Evolutionary conservation across 768 basidiomycete genomes (phyloP).

Genomic region (Lactarius akahatsu): DNA sequence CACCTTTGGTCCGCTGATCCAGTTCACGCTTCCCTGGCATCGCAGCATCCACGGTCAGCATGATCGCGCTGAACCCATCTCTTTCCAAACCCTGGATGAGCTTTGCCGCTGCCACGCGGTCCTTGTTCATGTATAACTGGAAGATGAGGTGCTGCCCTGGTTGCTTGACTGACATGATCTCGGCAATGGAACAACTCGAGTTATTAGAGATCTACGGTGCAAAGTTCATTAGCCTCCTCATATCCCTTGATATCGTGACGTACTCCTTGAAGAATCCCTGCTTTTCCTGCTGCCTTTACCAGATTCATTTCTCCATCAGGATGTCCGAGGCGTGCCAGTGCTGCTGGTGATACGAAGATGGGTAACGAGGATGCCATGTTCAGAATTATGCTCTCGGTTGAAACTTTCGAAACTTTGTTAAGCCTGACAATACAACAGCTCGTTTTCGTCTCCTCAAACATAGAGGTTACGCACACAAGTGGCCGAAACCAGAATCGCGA

Average conservation of each 20-base stretch:
- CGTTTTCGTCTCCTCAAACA: neutral
- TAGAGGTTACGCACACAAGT: conserved; percentile 44
- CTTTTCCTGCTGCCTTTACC: conserved; percentile 42
- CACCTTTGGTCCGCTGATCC: conserved; percentile 37
- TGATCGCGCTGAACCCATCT: conserved; percentile 45
- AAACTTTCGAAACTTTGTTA: conserved; percentile 33
- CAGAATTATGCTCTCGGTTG: conserved; percentile 31
- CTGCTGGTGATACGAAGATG: conserved; percentile 45
- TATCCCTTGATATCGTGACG: conserved; percentile 28
- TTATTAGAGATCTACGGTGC: conserved; percentile 35
- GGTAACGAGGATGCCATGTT: conserved; percentile 36
- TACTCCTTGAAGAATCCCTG: conserved; percentile 49
- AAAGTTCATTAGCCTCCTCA: neutral
- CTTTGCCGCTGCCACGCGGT: conserved; percentile 41
- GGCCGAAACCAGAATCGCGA: conserved; percentile 84
- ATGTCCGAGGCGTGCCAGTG: conserved; percentile 45
- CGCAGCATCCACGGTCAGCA: conserved; percentile 51
- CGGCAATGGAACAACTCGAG: conserved; percentile 37
- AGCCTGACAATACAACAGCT: conserved; percentile 26
- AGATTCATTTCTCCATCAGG: conserved; percentile 51
- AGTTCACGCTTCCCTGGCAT: conserved; percentile 44
- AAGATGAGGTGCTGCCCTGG: conserved; percentile 36
- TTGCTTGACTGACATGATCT: conserved; percentile 34
- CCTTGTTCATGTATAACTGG: conserved; percentile 49
- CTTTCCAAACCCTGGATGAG: conserved; percentile 40